phyloP scores from a whole-genome alignment of 768 basidiomycete species.

The Lentinula boryana region DNA sequence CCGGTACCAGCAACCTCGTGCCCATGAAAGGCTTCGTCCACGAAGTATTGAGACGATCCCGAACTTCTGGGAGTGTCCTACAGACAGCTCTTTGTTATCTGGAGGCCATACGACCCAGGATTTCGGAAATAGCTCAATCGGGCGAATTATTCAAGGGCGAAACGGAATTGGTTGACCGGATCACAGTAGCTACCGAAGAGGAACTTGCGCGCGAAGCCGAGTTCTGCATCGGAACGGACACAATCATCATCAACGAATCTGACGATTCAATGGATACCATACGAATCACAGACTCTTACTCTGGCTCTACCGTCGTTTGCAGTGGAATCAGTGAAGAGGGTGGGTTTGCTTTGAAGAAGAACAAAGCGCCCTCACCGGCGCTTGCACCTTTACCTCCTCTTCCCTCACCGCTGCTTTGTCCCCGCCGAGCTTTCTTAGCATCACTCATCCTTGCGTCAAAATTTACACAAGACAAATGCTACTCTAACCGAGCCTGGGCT shows the following conservation, averaged over 20 bases:
- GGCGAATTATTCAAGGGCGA: conserved; percentile 36
- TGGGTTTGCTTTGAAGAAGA: conserved; percentile 4
- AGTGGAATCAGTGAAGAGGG: conserved; percentile 1
- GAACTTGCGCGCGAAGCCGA: conserved; percentile 36
- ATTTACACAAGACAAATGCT: conserved; percentile 89
- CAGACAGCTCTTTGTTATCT: conserved; percentile 88
- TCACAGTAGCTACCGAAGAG: conserved; percentile 36
- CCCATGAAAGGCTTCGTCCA: conserved; percentile 79
- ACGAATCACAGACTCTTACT: conserved; percentile 27
- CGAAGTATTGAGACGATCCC: conserved; percentile 81
- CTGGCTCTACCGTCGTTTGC: conserved; percentile 9
- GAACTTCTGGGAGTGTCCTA: conserved; percentile 76
- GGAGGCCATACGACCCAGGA: conserved; percentile 69
- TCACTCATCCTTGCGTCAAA: conserved; percentile 87
- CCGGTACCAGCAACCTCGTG: conserved; percentile 28
- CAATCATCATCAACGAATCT: conserved; percentile 6
- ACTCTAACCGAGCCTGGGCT: conserved; percentile 92
- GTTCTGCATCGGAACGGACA: conserved; percentile 12
- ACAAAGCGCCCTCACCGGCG: conserved; percentile 11
- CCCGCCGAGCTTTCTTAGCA: conserved; percentile 83
- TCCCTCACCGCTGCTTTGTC: conserved; percentile 82
- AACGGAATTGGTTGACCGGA: conserved; percentile 33
- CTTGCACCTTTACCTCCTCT: conserved; percentile 30
- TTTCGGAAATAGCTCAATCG: conserved; percentile 54
- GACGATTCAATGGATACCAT: conserved; percentile 37